phyloP scores from a whole-genome alignment of 768 basidiomycete genomes.

The Coprinellus micaceus region DNA sequence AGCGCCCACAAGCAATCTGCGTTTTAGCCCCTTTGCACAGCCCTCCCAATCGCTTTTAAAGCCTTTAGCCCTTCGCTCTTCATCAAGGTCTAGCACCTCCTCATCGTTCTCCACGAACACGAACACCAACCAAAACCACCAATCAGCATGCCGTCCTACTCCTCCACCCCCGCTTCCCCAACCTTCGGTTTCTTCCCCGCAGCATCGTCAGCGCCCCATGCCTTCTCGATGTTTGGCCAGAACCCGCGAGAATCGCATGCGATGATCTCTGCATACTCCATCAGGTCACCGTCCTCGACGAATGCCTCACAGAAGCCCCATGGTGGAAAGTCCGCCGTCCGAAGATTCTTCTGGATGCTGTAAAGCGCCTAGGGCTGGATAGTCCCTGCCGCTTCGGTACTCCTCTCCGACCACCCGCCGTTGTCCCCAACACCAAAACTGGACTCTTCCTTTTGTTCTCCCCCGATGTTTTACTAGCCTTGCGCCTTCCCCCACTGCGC shows the following conservation, averaged over 20 bases:
- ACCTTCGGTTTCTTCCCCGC: conserved; percentile 59
- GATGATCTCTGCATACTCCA: conserved; percentile 52
- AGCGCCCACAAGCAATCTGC: neutral
- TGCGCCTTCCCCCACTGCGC: no score
- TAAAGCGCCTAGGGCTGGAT: no score
- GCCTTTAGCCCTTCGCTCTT: neutral
- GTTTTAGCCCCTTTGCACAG: neutral
- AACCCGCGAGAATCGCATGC: conserved; percentile 57
- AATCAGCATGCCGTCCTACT: conserved; percentile 46
- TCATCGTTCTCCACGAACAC: conserved; percentile 1
- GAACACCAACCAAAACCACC: conserved; percentile 7
- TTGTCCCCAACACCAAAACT: neutral
- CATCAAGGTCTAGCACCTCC: conserved; percentile 2
- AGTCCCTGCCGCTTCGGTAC: no score
- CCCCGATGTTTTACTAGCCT: no score
- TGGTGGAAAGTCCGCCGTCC: neutral
- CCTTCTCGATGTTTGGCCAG: conserved; percentile 48
- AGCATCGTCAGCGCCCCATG: conserved; percentile 52
- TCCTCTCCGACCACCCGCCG: no score
- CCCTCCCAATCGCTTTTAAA: neutral
- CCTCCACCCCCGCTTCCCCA: conserved; percentile 49
- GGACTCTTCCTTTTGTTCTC: no score
- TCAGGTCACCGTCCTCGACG: conserved; percentile 11
- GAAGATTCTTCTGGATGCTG: neutral
- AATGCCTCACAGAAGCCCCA: neutral